Conservation (phyloP, 257 asterid genomes). For the Cruciata laevipes region DNA sequence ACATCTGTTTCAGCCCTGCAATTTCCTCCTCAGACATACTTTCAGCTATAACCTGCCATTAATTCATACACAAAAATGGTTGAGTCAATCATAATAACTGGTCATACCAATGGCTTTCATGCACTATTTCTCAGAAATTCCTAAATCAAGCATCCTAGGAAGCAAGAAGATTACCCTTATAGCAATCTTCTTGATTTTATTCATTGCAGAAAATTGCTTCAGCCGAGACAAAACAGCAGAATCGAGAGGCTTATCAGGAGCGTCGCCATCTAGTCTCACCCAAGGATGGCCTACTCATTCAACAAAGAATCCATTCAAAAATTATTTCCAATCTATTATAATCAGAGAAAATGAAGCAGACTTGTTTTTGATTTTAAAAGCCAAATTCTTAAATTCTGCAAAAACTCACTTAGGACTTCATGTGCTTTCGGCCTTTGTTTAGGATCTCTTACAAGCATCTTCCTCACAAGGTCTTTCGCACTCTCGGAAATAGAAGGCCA, state of each 20-base stretch:
- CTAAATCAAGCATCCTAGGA: no score
- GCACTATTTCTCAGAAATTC: no score
- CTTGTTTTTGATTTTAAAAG: no score
- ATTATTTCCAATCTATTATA: neutral
- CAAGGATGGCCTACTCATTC: constrained; percentile 35
- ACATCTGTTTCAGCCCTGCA: constrained; percentile 45
- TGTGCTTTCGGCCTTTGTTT: constrained; percentile 53
- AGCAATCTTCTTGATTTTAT: constrained; percentile 43
- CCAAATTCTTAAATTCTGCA: constrained; percentile 3
- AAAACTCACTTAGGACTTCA: constrained; percentile 63
- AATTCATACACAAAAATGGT: neutral
- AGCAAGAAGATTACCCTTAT: constrained; percentile 28
- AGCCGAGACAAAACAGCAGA: constrained; percentile 39
- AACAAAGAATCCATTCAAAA: neutral
- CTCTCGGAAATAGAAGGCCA: constrained; percentile 63
- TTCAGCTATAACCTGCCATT: constrained; percentile 39
- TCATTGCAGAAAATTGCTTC: constrained; percentile 46
- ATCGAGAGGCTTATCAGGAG: constrained; percentile 45
- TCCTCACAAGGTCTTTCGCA: constrained; percentile 59
- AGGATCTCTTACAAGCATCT: constrained; percentile 59
- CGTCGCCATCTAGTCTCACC: constrained; percentile 33
- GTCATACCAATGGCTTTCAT: neutral
- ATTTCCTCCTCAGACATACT: constrained; percentile 42
- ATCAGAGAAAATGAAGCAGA: neutral
- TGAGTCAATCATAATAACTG: neutral